Conservation (phyloP, 2,329 filamentous ascomycete genomes). For the Fusarium sp. region DNA sequence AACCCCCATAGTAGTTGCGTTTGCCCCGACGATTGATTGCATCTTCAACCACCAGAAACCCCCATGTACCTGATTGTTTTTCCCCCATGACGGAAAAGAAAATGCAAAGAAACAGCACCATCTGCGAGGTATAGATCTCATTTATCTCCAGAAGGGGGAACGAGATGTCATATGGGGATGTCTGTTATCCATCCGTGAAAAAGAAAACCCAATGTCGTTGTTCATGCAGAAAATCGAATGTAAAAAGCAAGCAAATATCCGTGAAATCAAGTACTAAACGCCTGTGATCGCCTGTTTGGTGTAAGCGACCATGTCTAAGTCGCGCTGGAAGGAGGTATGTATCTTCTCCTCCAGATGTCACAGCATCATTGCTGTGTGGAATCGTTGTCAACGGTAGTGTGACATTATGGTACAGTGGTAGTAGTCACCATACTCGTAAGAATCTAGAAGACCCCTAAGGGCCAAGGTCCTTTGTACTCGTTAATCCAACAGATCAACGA, state of each 20-base stretch:
- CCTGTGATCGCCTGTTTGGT: not conserved
- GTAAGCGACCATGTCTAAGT: not conserved
- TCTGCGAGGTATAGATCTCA: constrained; percentile 7
- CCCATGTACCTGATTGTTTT: not conserved
- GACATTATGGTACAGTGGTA: constrained; percentile 11
- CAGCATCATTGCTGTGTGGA: not conserved
- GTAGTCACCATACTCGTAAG: constrained; percentile 11
- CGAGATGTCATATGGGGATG: constrained; percentile 5
- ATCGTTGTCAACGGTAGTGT: constrained; percentile 10
- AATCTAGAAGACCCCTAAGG: not conserved
- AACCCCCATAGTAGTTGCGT: constrained; percentile 7
- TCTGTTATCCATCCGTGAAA: constrained; percentile 20
- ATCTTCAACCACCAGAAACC: constrained; percentile 15
- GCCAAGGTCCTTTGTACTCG: not conserved
- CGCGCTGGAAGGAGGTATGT: not conserved
- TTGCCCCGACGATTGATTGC: not conserved
- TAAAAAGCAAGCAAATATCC: constrained; percentile 20
- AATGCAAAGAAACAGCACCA: constrained; percentile 25
- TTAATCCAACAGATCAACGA: not conserved
- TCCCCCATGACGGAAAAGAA: constrained; percentile 12
- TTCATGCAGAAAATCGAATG: constrained; percentile 9
- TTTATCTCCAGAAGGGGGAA: constrained; percentile 22
- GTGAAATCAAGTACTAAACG: constrained; percentile 21
- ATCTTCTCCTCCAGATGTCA: not conserved
- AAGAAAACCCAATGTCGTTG: constrained; percentile 18